Conservation (phyloP, 768 basidiomycete species). For the Boletus vinaceobasis region DNA sequence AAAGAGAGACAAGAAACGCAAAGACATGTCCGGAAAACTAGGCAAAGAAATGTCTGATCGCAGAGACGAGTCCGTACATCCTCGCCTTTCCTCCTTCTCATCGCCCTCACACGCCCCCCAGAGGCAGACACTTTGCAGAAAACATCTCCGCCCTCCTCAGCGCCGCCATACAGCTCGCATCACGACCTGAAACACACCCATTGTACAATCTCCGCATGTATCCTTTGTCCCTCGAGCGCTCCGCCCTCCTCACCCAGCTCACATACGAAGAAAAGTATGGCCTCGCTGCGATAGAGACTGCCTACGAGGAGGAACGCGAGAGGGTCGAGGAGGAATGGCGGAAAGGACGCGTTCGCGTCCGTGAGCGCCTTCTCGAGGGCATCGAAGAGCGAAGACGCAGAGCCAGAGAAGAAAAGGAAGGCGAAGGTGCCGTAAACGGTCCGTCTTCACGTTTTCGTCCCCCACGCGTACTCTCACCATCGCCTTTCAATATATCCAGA, state of each 20-base stretch:
- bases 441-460: slow-evolving; percentile 21
- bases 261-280: slow-evolving; percentile 65
- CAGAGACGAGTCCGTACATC: slow-evolving; percentile 63
- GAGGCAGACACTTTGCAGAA: slow-evolving; percentile 61
- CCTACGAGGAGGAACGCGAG: slow-evolving; percentile 76
- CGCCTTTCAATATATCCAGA: slow-evolving; percentile 41
- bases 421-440: slow-evolving; percentile 77
- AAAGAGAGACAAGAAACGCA: slow-evolving; percentile 64
- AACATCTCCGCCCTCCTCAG: slow-evolving; percentile 57
- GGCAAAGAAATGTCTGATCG: slow-evolving; percentile 73
- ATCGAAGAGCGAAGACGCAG: slow-evolving; percentile 77
- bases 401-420: slow-evolving; percentile 86
- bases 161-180: slow-evolving; percentile 59
- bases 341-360: slow-evolving; percentile 67
- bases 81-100: not conserved
- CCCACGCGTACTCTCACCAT: not conserved
- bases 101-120: slow-evolving; percentile 27
- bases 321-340: slow-evolving; percentile 82
- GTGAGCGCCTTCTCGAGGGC: slow-evolving; percentile 76
- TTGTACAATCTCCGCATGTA: slow-evolving; percentile 71
- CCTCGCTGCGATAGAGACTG: slow-evolving; percentile 62
- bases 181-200: slow-evolving; percentile 61
- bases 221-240: slow-evolving; percentile 72
- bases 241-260: slow-evolving; percentile 65
- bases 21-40: slow-evolving; percentile 65